Conservation (phyloP, 495 filamentous ascomycete species). For the Pyrenula massariospora region DNA sequence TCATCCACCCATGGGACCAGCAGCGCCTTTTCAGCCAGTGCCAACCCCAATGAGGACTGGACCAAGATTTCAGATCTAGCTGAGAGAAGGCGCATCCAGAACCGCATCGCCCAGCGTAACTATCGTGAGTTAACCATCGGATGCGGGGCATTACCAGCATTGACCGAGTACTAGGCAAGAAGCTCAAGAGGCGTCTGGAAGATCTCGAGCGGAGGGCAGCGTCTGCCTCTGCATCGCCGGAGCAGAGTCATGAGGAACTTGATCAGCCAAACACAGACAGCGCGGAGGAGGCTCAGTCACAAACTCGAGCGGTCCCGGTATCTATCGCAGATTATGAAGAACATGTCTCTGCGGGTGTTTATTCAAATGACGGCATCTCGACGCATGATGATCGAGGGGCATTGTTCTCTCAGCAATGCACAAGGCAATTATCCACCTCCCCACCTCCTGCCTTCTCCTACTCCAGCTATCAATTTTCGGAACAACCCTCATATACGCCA, state of each 20-base stretch:
- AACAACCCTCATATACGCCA: slow-evolving; percentile 50
- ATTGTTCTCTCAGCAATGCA: slow-evolving; percentile 59
- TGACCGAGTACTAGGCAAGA: slow-evolving; percentile 62
- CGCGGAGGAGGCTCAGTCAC: slow-evolving; percentile 37
- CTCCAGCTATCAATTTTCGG: slow-evolving; percentile 52
- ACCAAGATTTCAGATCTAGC: slow-evolving; percentile 97
- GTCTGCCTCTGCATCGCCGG: slow-evolving; percentile 62
- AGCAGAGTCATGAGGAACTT: slow-evolving; percentile 46
- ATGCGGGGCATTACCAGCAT: not conserved
- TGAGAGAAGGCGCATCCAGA: slow-evolving; percentile 89
- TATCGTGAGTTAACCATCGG: slow-evolving; percentile 62
- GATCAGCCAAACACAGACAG: slow-evolving; percentile 30
- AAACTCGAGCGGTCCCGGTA: slow-evolving; percentile 31
- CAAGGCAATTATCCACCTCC: slow-evolving; percentile 54
- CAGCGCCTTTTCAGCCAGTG: slow-evolving; percentile 92
- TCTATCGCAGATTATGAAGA: slow-evolving; percentile 22
- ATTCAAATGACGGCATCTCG: slow-evolving; percentile 21
- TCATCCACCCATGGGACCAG: slow-evolving; percentile 65
- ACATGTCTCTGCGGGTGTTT: slow-evolving; percentile 16
- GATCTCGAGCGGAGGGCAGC: slow-evolving; percentile 89
- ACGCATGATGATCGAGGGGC: slow-evolving; percentile 31
- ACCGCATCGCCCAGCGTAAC: slow-evolving; percentile 94
- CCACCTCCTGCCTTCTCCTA: slow-evolving; percentile 69
- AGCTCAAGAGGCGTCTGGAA: slow-evolving; percentile 94
- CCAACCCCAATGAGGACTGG: slow-evolving; percentile 97